Conservation (phyloP, 495 filamentous ascomycete genomes). For the Xanthoparmelia taractica region DNA sequence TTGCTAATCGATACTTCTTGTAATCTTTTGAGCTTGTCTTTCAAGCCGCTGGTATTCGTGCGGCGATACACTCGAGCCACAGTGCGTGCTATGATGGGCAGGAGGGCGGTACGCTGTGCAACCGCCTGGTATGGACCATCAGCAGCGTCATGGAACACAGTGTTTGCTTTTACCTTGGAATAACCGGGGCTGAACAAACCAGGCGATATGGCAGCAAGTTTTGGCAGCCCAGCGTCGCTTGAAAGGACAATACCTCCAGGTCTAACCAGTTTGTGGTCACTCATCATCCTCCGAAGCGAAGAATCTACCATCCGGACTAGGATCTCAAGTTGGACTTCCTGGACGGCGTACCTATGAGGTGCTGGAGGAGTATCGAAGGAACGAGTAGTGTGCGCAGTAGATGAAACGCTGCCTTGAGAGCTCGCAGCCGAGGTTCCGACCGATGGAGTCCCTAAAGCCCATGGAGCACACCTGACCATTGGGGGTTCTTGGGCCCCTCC, state of each 20-base stretch:
- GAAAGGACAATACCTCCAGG: slow-evolving; percentile 8
- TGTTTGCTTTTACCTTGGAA: slow-evolving; percentile 28
- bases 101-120: slow-evolving; percentile 33
- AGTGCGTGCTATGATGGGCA: slow-evolving; percentile 29
- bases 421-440: neutral
- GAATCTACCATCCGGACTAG: slow-evolving; percentile 25
- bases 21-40: slow-evolving; percentile 2
- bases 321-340: slow-evolving; percentile 7
- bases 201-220: slow-evolving; percentile 31
- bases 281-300: slow-evolving; percentile 30
- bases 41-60: slow-evolving; percentile 6
- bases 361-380: neutral
- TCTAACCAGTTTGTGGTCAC: slow-evolving; percentile 11
- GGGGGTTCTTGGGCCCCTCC: neutral
- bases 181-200: slow-evolving; percentile 35
- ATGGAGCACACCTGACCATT: neutral
- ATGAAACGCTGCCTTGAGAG: slow-evolving; percentile 4
- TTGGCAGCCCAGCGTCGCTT: slow-evolving; percentile 16
- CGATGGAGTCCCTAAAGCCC: neutral
- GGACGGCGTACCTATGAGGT: neutral
- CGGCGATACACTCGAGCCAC: slow-evolving; percentile 7
- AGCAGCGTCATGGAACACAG: neutral
- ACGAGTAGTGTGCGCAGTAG: neutral
- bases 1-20: neutral
- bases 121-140: slow-evolving; percentile 31